These are phyloP conservation scores for Bremia lactucae DNA, from an alignment of 352 stramenopile genomes.

Conservation along the genomic window DNA sequence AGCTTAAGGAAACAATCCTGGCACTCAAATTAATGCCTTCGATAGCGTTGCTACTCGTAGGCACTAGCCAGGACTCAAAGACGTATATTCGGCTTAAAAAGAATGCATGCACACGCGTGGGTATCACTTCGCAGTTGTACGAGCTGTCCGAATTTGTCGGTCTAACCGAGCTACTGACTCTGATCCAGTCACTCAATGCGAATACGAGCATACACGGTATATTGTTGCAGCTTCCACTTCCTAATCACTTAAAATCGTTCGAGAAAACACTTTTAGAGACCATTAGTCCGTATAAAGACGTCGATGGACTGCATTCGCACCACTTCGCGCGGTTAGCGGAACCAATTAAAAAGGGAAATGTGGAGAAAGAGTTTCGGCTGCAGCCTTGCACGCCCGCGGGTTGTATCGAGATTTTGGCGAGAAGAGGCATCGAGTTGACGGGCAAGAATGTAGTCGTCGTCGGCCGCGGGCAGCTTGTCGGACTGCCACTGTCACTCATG, in stretches of 20 bases:
- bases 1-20: constrained; percentile 70
- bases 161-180: constrained; percentile 37
- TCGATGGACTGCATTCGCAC: constrained; percentile 96
- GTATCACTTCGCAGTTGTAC: constrained; percentile 82
- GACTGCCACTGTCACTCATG: constrained; percentile 92
- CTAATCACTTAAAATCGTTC: constrained; percentile 41
- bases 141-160: constrained; percentile 36
- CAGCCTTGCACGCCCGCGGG: constrained; percentile 88
- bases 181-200: constrained; percentile 77
- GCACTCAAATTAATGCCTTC: constrained; percentile 50
- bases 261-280: constrained; percentile 87
- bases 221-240: constrained; percentile 87
- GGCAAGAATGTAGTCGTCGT: constrained; percentile 96
- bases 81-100: constrained; percentile 99
- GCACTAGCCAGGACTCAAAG: constrained; percentile 85
- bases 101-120: constrained; percentile 91
- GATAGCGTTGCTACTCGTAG: constrained; percentile 93
- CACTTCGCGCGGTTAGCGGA: constrained; percentile 91
- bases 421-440: constrained; percentile 79
- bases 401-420: constrained; percentile 51
- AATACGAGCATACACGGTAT: constrained; percentile 90
- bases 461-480: constrained; percentile 95
- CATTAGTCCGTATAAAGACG: constrained; percentile 91
- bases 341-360: not conserved
- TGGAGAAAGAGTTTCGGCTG: constrained; percentile 43